Evolutionary conservation across 345 rosid species (phyloP), one percentile per base, ranked within the genome.

Genomic region (Salix suchowensis): DNA sequence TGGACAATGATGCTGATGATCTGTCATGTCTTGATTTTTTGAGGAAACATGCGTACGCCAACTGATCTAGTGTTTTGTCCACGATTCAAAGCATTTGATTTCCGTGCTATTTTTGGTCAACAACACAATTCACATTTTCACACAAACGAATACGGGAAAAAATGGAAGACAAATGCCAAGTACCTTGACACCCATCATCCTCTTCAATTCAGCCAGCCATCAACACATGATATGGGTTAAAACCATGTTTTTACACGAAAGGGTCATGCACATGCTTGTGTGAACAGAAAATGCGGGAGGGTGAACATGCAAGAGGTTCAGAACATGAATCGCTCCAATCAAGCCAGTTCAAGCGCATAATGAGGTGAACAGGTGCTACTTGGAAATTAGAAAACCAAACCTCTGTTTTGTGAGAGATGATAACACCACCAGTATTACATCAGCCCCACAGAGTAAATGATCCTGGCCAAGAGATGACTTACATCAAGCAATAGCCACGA

Each of bases 401-500:
- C 21, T 39, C 40, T n/a, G 64, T 37, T 67, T 37, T 6, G 37
- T 13, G n/a, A 24, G n/a, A 74, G 19, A 67, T 34, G 50, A 19
- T 30, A 36, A 6, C 8, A 74, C 21, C 28, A 16, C 19, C 21
- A 55, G 2, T 44, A 32, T 50, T 26, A 46, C 24, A 50, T 52
- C 16, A 65, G 28, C 52, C 23, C 28, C 64, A 55, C 46, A 67
- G 23, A 34, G 40, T 32, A 66, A 50, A n/a, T 50, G 60, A 69
- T 71, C 81, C 58, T 1, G 36, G 39, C 6, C 13, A 73, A 18
- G 34, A 62, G 36, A 77, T 7, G 50, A 69, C 77, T 68, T 40
- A 48, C 65, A 65, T 73, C 42, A 70, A 79, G 68, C 73, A 55
- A 32, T 42, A 66, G 72, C 65, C 72, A 62, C 7, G 66, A 54